These are phyloP conservation scores for Spathaspora girioi DNA, from an alignment of 805 yeast genomes.

Conservation along the genomic window DNA sequence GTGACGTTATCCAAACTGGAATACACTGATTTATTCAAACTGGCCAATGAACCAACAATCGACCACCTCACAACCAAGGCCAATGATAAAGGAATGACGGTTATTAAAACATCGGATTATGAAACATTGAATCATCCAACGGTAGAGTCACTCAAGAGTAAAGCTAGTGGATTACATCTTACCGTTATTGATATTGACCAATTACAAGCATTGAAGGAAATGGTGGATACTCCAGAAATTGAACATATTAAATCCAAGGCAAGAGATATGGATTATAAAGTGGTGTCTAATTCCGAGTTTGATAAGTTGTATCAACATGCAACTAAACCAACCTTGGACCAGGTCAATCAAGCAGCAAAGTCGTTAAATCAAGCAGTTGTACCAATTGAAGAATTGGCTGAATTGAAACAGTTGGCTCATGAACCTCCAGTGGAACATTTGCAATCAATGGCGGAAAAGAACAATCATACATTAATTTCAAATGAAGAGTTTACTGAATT, in stretches of 20 bases:
- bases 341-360: slow-evolving; percentile 7
- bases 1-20: slow-evolving; percentile 30
- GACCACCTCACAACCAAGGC: slow-evolving; percentile 16
- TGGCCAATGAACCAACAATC: slow-evolving; percentile 17
- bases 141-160: slow-evolving; percentile 17
- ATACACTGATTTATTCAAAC: slow-evolving; percentile 26
- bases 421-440: slow-evolving; percentile 19
- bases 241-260: slow-evolving; percentile 20
- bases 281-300: background rate
- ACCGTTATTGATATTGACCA: slow-evolving; percentile 1
- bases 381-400: slow-evolving; percentile 13
- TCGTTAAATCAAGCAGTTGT: slow-evolving; percentile 9
- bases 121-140: slow-evolving; percentile 14
- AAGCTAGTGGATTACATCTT: slow-evolving; percentile 13
- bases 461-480: slow-evolving; percentile 9
- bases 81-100: background rate
- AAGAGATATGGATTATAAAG: slow-evolving; percentile 12
- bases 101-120: slow-evolving; percentile 3
- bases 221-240: slow-evolving; percentile 20
- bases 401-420: slow-evolving; percentile 10
- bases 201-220: slow-evolving; percentile 13
- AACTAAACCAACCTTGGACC: slow-evolving; percentile 17
- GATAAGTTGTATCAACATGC: slow-evolving; percentile 18
- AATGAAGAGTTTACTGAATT: slow-evolving; percentile 11
- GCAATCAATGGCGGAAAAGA: slow-evolving; percentile 10